Conservation (phyloP, 176 grass and related monocot species). For the Eleusine indica region DNA sequence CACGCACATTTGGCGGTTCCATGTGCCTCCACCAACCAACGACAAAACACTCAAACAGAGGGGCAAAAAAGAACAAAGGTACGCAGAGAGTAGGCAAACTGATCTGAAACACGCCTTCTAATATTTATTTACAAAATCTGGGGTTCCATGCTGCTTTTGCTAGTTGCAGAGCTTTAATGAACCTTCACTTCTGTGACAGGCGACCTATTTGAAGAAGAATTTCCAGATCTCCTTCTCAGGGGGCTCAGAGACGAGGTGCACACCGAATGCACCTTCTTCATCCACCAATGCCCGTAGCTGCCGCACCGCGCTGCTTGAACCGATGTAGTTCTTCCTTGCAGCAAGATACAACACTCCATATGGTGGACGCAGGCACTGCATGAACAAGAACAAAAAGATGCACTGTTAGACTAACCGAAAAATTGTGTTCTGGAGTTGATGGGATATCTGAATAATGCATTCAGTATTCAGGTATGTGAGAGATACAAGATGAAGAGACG, state of each 20-base stretch:
- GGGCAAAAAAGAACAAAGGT: background rate
- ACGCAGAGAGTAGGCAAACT: background rate
- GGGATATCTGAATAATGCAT: background rate
- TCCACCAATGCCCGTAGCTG: conserved; percentile 67
- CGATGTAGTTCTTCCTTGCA: conserved; percentile 67
- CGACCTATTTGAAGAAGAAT: conserved; percentile 78
- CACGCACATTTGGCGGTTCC: background rate
- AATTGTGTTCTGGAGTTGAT: background rate
- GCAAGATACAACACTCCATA: conserved; percentile 76
- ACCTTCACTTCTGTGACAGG: background rate
- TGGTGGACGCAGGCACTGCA: conserved; percentile 74
- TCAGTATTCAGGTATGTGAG: background rate
- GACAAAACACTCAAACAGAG: background rate
- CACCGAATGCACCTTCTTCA: conserved; percentile 70
- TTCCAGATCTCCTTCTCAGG: conserved; percentile 77
- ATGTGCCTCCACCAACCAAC: background rate
- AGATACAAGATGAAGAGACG: background rate
- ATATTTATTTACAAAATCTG: conserved; percentile 31
- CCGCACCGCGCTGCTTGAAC: conserved; percentile 55
- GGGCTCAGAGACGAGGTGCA: conserved; percentile 61
- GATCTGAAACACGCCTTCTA: background rate
- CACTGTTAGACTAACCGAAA: background rate
- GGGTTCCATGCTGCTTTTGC: background rate
- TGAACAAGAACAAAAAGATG: conserved; percentile 33
- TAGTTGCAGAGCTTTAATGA: background rate